Evolutionary conservation across 495 filamentous ascomycete species (phyloP).

Genomic region (Penicillium dipodomyicola): DNA sequence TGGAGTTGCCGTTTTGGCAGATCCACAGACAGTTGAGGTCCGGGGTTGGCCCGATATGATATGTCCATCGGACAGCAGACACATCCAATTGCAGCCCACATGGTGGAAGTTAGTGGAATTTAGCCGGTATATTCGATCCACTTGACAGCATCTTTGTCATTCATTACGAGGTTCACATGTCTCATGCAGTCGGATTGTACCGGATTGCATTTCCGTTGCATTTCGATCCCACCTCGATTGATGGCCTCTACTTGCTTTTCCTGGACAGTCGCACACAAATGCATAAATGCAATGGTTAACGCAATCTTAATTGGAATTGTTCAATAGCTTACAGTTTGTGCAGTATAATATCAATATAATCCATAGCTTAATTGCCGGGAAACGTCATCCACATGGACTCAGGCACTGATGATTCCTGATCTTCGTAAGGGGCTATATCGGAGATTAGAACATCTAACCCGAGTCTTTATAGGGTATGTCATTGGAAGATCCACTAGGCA

Average conservation of each 20-base stretch:
- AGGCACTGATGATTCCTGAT: background rate
- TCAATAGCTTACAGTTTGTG: background rate
- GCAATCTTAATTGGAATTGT: background rate
- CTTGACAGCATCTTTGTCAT: slow-evolving; percentile 2
- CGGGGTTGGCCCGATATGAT: background rate
- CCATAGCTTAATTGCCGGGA: background rate
- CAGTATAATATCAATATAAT: no score
- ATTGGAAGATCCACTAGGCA: background rate
- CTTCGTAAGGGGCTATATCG: background rate
- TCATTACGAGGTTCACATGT: background rate
- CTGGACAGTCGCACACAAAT: background rate
- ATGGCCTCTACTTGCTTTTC: background rate
- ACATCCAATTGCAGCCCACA: background rate
- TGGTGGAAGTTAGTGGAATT: background rate
- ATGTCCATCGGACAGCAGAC: background rate
- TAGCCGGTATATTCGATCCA: background rate
- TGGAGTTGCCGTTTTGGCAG: background rate
- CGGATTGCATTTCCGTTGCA: no score
- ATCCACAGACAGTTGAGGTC: background rate
- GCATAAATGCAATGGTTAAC: background rate
- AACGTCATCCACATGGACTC: background rate
- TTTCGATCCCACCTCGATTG: background rate
- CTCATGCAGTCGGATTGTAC: background rate
- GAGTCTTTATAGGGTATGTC: background rate
- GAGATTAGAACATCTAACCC: background rate